Evolutionary conservation across 148 eudicot genomes (phyloP).

Genomic region (Pharnaceum exiguum): DNA sequence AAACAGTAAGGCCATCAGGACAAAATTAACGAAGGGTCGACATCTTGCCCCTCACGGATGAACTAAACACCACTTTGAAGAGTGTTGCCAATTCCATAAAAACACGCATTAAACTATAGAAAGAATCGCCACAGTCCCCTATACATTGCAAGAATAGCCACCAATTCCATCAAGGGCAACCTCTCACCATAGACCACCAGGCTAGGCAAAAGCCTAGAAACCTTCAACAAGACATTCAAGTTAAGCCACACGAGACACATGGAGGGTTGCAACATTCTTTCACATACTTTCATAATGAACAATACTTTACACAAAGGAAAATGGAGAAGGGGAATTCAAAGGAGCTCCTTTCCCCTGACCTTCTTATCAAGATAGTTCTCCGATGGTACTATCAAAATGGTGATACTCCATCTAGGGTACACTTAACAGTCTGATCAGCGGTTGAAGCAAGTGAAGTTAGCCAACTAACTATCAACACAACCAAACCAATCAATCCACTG

Average conservation of each 20-base stretch:
- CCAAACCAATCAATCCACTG: no score
- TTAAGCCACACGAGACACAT: conserved; percentile 57
- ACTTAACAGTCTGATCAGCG: no score
- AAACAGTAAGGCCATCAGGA: conserved; percentile 99
- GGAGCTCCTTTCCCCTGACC: conserved; percentile 4
- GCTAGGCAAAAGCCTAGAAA: conserved; percentile 94
- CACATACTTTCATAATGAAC: conserved; percentile 24
- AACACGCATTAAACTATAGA: conserved; percentile 87
- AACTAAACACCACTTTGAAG: conserved; percentile 99
- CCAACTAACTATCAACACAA: no score
- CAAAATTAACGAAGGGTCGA: conserved; percentile 77
- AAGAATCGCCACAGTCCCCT: conserved; percentile 97
- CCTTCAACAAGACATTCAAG: conserved; percentile 98
- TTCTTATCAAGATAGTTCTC: neutral
- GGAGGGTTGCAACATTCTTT: conserved; percentile 41
- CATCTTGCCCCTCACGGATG: conserved; percentile 79
- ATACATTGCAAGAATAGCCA: conserved; percentile 80
- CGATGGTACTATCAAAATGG: no score
- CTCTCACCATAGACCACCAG: conserved; percentile 96
- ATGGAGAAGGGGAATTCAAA: neutral
- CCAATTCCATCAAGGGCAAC: conserved; percentile 93
- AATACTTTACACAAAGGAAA: conserved; percentile 7
- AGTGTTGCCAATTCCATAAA: conserved; percentile 89
- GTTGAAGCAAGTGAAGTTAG: no score
- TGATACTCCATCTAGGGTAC: no score